Percentiles rank a stretch among this genome's conserved stretches.
phyloP scores from a whole-genome alignment of 1,284 basidiomycete genomes.

The Laetiporus sulphureus region DNA sequence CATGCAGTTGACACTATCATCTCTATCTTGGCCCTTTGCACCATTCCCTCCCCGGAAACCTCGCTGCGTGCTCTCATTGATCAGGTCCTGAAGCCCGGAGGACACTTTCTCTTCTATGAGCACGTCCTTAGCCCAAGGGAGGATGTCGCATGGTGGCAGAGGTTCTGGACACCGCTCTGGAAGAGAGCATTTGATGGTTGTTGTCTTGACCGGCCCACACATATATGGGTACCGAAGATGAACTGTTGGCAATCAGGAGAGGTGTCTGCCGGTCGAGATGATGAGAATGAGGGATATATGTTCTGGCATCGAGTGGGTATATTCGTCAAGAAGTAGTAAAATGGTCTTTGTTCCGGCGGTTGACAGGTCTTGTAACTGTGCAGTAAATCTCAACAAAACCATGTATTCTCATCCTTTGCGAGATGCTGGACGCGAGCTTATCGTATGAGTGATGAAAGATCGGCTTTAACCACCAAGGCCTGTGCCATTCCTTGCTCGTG shows the following conservation, averaged over 20 bases:
- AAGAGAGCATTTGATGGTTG: slow-evolving; percentile 50
- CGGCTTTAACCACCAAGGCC: too few species aligned
- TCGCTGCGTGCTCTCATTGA: slow-evolving; percentile 37
- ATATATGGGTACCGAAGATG: slow-evolving; percentile 42
- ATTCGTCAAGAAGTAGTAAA: slow-evolving; percentile 46
- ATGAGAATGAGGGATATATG: slow-evolving; percentile 39
- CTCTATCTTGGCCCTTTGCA: slow-evolving; percentile 54
- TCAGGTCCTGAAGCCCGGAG: slow-evolving; percentile 48
- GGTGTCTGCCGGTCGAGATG: slow-evolving; percentile 40
- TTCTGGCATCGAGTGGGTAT: slow-evolving; percentile 52
- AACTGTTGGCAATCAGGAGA: slow-evolving; percentile 35
- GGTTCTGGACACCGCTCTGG: slow-evolving; percentile 66
- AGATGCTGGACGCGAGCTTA: too few species aligned
- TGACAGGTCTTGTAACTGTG: too few species aligned
- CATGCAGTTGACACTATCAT: slow-evolving; percentile 48
- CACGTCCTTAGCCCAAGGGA: slow-evolving; percentile 46
- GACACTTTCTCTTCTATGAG: slow-evolving; percentile 56
- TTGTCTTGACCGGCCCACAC: slow-evolving; percentile 48
- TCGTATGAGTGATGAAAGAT: too few species aligned
- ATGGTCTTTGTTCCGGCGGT: too few species aligned
- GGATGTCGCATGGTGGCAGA: slow-evolving; percentile 62
- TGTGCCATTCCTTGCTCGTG: too few species aligned
- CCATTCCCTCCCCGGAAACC: slow-evolving; percentile 43
- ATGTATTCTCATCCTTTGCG: too few species aligned
- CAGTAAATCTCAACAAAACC: too few species aligned